Evolutionary conservation across 352 stramenopile genomes (phyloP).

Genomic region (Phytophthora constricta): DNA sequence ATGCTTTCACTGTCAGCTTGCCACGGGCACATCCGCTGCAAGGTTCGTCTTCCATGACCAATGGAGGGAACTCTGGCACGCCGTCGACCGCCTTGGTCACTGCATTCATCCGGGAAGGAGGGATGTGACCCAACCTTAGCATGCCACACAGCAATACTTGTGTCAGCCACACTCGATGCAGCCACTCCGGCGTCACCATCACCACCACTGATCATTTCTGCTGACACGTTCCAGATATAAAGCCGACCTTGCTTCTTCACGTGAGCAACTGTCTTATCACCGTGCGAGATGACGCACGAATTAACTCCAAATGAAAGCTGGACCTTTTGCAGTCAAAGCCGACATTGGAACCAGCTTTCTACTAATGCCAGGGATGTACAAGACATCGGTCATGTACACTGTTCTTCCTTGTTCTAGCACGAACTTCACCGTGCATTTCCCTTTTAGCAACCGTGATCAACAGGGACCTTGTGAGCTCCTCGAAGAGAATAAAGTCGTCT

Average conservation of each 20-base stretch:
- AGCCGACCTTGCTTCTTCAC: neutral
- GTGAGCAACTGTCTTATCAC: neutral
- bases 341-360: neutral
- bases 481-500: neutral
- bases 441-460: slow-evolving; percentile 2
- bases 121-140: slow-evolving; percentile 4
- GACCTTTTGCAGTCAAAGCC: neutral
- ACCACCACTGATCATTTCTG: neutral
- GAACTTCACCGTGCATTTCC: neutral
- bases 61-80: neutral
- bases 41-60: neutral
- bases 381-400: neutral
- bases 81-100: neutral
- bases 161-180: neutral
- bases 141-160: neutral
- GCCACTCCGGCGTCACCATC: neutral
- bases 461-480: neutral
- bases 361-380: neutral
- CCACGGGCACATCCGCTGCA: neutral
- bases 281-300: neutral
- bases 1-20: neutral
- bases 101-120: neutral
- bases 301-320: neutral
- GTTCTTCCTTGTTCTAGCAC: neutral
- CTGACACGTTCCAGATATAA: neutral